Conservation (phyloP, 371 early-diverging fungal genomes). For the Mucor sp. region DNA sequence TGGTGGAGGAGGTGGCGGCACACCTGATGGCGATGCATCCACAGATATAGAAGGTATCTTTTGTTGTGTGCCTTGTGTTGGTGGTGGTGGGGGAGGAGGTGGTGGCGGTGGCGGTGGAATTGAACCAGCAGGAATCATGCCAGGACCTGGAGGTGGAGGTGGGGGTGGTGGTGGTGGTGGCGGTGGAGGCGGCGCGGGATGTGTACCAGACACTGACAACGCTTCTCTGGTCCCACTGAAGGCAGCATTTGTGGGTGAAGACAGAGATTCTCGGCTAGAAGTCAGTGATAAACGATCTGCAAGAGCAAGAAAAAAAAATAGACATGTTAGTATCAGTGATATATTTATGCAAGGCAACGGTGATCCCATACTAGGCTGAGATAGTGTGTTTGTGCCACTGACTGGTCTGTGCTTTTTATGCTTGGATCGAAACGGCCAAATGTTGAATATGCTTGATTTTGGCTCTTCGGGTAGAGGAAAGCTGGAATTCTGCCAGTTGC, state of each 20-base stretch:
- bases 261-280: background rate
- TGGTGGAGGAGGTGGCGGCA: constrained; percentile 12
- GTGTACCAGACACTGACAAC: constrained; percentile 4
- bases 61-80: background rate
- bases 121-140: background rate
- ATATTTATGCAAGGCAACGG: background rate
- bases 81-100: constrained; percentile 25
- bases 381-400: background rate
- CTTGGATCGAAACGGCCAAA: background rate
- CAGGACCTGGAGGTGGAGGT: background rate
- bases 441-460: background rate
- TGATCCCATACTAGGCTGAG: background rate
- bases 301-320: background rate
- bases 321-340: background rate
- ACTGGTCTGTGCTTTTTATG: background rate
- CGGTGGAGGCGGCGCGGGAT: constrained; percentile 16
- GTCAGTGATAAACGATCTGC: background rate
- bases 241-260: background rate
- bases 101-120: constrained; percentile 1
- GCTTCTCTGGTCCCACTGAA: background rate
- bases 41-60: background rate
- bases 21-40: background rate
- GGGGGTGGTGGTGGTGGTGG: constrained; percentile 13
- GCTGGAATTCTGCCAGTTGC: background rate
- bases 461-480: background rate